These are phyloP conservation scores for Syzygium malaccense DNA, from an alignment of 441 rosid genomes.

Conservation along the genomic window DNA sequence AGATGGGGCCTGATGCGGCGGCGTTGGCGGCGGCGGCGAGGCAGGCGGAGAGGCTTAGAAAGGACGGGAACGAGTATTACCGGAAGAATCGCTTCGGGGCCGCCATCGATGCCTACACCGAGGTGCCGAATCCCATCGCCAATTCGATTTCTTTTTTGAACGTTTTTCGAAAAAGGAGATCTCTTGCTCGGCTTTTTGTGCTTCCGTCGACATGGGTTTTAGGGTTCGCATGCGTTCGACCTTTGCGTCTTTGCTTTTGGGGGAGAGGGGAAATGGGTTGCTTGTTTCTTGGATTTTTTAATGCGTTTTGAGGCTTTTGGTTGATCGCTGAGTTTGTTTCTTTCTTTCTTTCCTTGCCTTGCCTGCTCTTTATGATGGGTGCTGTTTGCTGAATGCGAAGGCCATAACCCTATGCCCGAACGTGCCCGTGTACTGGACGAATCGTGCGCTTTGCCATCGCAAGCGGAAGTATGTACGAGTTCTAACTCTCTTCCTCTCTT, in stretches of 20 bases:
- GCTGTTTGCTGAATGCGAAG: conserved; percentile 17
- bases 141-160: neutral
- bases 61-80: conserved; percentile 59
- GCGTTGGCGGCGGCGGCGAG: conserved; percentile 34
- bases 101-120: conserved; percentile 94
- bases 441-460: conserved; percentile 85
- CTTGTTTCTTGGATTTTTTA: neutral
- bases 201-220: neutral
- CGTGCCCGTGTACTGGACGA: conserved; percentile 81
- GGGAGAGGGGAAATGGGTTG: neutral
- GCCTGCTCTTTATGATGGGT: neutral
- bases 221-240: neutral
- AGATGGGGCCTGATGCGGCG: conserved; percentile 24
- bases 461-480: conserved; percentile 66
- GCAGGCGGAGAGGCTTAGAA: conserved; percentile 70
- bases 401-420: conserved; percentile 85
- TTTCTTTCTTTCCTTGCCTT: neutral
- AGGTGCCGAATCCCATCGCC: conserved; percentile 28
- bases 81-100: conserved; percentile 72
- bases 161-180: neutral
- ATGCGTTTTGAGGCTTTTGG: neutral
- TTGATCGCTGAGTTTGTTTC: neutral
- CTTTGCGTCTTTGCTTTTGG: neutral
- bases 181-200: neutral
- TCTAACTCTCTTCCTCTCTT: neutral